Percentiles rank a stretch among this genome's conserved stretches.
These are phyloP conservation scores for Spongispora temasekensis DNA, from an alignment of 1,284 basidiomycete genomes.

Conservation along the genomic window DNA sequence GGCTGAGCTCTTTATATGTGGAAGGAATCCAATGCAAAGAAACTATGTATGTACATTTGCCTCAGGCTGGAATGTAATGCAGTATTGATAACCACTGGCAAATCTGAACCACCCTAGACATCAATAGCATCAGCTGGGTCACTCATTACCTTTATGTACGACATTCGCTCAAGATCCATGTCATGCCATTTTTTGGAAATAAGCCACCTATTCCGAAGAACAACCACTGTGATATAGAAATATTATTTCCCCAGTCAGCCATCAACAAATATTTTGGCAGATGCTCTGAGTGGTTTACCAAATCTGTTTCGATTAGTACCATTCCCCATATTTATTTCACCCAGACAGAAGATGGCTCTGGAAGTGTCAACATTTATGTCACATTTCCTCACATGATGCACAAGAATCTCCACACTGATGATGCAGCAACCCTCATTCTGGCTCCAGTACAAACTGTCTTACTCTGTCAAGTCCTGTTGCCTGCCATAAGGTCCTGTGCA, in stretches of 20 bases:
- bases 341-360: too few relatives aligned
- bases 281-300: too few relatives aligned
- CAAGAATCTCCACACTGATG: neutral
- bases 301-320: slow-evolving; percentile 1
- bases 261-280: neutral
- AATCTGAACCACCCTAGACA: slow-evolving; percentile 8
- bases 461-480: slow-evolving; percentile 8
- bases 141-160: too few relatives aligned
- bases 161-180: too few relatives aligned
- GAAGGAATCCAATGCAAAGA: slow-evolving; percentile 1
- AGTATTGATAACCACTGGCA: too few relatives aligned
- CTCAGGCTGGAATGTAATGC: slow-evolving; percentile 1
- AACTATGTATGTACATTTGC: slow-evolving; percentile 12
- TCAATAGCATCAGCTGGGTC: slow-evolving; percentile 12
- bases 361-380: slow-evolving; percentile 13
- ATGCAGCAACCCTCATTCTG: slow-evolving; percentile 2
- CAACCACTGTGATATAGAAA: too few relatives aligned
- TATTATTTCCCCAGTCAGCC: slow-evolving; percentile 3
- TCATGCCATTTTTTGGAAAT: too few relatives aligned
- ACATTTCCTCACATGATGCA: slow-evolving; percentile 13
- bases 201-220: too few relatives aligned
- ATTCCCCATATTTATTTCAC: slow-evolving; percentile 9
- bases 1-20: slow-evolving; percentile 4
- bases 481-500: slow-evolving; percentile 2
- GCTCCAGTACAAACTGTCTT: slow-evolving; percentile 1